Conservation (phyloP, 768 basidiomycete species). For the Hebeloma cylindrosporum region DNA sequence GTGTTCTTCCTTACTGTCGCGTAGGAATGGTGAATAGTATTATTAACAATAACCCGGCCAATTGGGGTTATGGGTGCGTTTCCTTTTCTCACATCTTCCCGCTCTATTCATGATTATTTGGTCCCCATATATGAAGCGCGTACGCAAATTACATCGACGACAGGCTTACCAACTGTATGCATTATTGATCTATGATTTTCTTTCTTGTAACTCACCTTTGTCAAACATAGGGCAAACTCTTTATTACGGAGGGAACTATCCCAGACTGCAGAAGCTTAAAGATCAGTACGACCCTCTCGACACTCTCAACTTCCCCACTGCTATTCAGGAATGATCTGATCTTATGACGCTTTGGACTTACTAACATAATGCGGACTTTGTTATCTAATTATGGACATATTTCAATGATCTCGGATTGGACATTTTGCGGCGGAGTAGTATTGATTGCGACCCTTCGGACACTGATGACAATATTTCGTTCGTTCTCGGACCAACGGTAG, state of each 20-base stretch:
- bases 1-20: not conserved
- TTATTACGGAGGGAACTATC: constrained; percentile 37
- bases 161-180: constrained; percentile 35
- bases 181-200: too few species aligned
- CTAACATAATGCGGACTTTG: too few species aligned
- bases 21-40: constrained; percentile 35
- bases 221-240: constrained; percentile 38
- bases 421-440: too few species aligned
- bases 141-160: constrained; percentile 48
- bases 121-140: constrained; percentile 23
- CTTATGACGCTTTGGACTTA: too few species aligned
- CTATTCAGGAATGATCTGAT: constrained; percentile 19
- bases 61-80: constrained; percentile 36
- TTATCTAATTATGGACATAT: too few species aligned
- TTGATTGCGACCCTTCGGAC: too few species aligned
- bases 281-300: constrained; percentile 28
- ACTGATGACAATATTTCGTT: too few species aligned
- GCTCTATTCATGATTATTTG: not conserved
- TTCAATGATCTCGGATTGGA: too few species aligned
- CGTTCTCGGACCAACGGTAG: too few species aligned
- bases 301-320: constrained; percentile 29
- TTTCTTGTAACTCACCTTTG: too few species aligned
- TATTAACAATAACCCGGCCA: constrained; percentile 30
- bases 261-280: constrained; percentile 28
- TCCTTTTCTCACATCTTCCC: not conserved